A percentile compares a stretch with the other conserved stretches of the same genome.
These are phyloP conservation scores for Aspergillus sojae DNA, from an alignment of 2,329 filamentous ascomycete species.

Conservation along the genomic window DNA sequence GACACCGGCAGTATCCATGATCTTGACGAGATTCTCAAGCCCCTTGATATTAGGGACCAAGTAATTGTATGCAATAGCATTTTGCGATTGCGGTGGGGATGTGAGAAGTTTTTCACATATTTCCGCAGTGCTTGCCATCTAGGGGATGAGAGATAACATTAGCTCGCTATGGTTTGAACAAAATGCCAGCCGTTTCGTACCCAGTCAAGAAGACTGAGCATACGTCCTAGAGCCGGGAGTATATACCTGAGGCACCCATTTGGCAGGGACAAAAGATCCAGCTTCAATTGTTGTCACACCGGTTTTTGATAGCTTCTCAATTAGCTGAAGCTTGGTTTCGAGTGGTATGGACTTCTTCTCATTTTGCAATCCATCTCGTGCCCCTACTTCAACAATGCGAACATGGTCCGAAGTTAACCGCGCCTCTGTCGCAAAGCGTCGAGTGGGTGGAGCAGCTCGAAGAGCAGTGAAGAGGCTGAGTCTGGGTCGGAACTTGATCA, in stretches of 20 bases:
- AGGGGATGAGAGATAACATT: neutral
- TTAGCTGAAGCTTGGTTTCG: slow-evolving; percentile 54
- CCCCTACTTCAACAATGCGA: slow-evolving; percentile 57
- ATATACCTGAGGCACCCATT: slow-evolving; percentile 57
- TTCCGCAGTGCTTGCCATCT: slow-evolving; percentile 68
- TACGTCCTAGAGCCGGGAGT: neutral
- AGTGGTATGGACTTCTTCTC: slow-evolving; percentile 53
- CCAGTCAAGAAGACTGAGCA: neutral
- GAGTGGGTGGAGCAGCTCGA: slow-evolving; percentile 24
- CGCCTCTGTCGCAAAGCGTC: slow-evolving; percentile 43
- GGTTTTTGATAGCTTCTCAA: slow-evolving; percentile 49
- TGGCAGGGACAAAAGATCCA: slow-evolving; percentile 56
- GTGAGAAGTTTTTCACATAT: slow-evolving; percentile 59
- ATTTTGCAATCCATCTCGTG: slow-evolving; percentile 58
- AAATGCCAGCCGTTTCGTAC: neutral
- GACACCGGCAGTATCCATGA: slow-evolving; percentile 49
- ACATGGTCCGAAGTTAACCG: slow-evolving; percentile 51
- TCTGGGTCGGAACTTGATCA: slow-evolving; percentile 31
- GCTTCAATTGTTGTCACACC: slow-evolving; percentile 56
- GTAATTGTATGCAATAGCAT: slow-evolving; percentile 65
- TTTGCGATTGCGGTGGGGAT: slow-evolving; percentile 52
- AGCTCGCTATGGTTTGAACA: neutral
- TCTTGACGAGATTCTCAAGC: slow-evolving; percentile 60
- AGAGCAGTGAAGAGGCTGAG: slow-evolving; percentile 34
- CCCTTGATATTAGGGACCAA: slow-evolving; percentile 66